Evolutionary conservation across 768 basidiomycete species (phyloP).

Genomic region (Sarcodon sp.): DNA sequence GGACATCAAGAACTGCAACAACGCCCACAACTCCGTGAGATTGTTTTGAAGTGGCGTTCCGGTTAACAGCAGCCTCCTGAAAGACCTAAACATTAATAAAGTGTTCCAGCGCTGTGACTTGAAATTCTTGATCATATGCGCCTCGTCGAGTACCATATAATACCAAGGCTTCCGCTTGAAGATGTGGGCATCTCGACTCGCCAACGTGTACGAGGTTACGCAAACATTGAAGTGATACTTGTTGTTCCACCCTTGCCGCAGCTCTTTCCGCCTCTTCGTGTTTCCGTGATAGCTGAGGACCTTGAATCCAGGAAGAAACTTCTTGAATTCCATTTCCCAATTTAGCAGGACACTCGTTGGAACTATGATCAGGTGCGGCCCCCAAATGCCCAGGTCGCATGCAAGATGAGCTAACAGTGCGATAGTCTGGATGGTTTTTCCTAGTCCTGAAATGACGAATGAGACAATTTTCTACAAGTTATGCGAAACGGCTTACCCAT

Average conservation of each 20-base stretch:
- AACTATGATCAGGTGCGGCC: constrained; percentile 84
- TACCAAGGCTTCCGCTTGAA: constrained; percentile 93
- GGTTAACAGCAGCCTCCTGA: constrained; percentile 79
- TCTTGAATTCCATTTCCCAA: constrained; percentile 97
- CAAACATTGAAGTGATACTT: constrained; percentile 88
- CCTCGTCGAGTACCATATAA: constrained; percentile 93
- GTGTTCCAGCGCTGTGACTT: constrained; percentile 90
- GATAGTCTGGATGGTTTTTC: constrained; percentile 96
- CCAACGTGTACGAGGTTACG: constrained; percentile 88
- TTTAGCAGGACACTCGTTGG: constrained; percentile 92
- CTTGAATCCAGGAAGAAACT: constrained; percentile 83
- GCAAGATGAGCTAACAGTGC: constrained; percentile 87
- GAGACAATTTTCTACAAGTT: background rate
- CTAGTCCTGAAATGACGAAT: constrained; percentile 16
- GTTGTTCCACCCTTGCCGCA: constrained; percentile 85
- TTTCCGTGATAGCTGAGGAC: constrained; percentile 85
- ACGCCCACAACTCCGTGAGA: constrained; percentile 88
- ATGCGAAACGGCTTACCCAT: constrained; percentile 45
- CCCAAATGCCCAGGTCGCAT: constrained; percentile 84
- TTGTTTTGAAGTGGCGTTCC: constrained; percentile 98
- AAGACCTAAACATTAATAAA: constrained; percentile 77
- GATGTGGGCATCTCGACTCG: constrained; percentile 81
- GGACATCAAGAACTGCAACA: constrained; percentile 90
- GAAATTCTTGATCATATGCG: constrained; percentile 98
- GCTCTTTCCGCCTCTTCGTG: constrained; percentile 79